phyloP scores from a whole-genome alignment of 1,284 basidiomycete species.

The Xanthoconium separans region DNA sequence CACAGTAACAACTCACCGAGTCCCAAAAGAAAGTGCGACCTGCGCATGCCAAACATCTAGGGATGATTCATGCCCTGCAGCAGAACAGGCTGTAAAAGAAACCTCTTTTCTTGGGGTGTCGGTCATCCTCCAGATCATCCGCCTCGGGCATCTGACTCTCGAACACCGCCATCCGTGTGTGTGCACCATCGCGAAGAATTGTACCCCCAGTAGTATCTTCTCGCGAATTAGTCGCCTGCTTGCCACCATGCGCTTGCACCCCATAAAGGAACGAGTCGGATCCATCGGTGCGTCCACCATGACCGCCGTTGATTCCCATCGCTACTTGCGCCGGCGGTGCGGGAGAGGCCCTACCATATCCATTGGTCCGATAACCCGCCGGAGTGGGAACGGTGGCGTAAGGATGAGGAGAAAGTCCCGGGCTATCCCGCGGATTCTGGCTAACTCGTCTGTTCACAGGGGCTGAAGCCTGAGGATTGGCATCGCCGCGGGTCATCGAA shows the following conservation, averaged over 20 bases:
- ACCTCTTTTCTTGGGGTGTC: constrained; percentile 36
- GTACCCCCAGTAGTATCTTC: constrained; percentile 46
- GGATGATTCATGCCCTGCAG: constrained; percentile 29
- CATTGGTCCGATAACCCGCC: constrained; percentile 49
- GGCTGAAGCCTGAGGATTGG: constrained; percentile 61
- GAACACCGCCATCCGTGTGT: constrained; percentile 55
- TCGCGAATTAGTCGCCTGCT: constrained; percentile 47
- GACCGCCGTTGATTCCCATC: constrained; percentile 37
- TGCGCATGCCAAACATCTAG: constrained; percentile 27
- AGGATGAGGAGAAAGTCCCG: constrained; percentile 57
- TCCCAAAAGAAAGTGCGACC: constrained; percentile 30
- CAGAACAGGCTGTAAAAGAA: constrained; percentile 32
- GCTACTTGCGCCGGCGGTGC: constrained; percentile 35
- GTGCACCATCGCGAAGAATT: constrained; percentile 31
- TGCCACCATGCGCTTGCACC: constrained; percentile 42
- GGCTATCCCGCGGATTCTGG: constrained; percentile 53
- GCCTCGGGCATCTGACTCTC: constrained; percentile 49
- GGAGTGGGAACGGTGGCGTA: constrained; percentile 63
- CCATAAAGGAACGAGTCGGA: constrained; percentile 65
- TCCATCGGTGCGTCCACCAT: constrained; percentile 42
- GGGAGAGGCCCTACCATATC: constrained; percentile 60
- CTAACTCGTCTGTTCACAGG: constrained; percentile 64
- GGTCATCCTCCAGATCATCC: constrained; percentile 33
- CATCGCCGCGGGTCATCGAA: constrained; percentile 42
- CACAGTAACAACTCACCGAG: constrained; percentile 17